Conservation (phyloP, 129 eudicot genomes). For the Pseudognaphalium luteoalbum region DNA sequence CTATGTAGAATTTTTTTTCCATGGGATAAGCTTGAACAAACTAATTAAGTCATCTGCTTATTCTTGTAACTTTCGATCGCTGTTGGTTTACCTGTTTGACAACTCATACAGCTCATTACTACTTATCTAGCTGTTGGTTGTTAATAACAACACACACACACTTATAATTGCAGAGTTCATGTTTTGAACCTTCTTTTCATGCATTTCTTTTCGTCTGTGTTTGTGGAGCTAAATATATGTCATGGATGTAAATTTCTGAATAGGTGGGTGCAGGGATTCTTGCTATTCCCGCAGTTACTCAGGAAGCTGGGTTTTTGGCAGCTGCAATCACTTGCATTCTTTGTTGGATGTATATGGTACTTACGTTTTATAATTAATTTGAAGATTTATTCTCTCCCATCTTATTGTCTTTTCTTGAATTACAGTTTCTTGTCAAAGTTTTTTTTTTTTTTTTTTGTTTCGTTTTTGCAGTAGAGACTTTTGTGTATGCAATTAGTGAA, state of each 20-base stretch:
- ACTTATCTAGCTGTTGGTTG: not conserved
- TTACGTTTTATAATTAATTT: not conserved
- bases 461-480: not conserved
- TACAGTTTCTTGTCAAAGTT: conserved; percentile 1
- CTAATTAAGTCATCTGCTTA: not conserved
- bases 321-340: conserved; percentile 77
- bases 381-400: not conserved
- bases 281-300: conserved; percentile 98
- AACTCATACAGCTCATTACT: not conserved
- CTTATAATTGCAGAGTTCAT: conserved; percentile 7
- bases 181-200: not conserved
- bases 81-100: not conserved
- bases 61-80: not conserved
- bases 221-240: conserved; percentile 9
- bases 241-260: conserved; percentile 21
- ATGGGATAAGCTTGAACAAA: not conserved
- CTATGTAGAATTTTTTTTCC: not conserved
- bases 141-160: not conserved
- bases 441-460: too few relatives aligned
- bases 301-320: conserved; percentile 96
- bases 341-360: conserved; percentile 95
- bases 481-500: not conserved
- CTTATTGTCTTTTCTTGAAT: not conserved
- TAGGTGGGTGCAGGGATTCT: conserved; percentile 98
- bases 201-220: conserved; percentile 4